Conservation (phyloP, 176 grass and related monocot species). For the Themeda triandra region DNA sequence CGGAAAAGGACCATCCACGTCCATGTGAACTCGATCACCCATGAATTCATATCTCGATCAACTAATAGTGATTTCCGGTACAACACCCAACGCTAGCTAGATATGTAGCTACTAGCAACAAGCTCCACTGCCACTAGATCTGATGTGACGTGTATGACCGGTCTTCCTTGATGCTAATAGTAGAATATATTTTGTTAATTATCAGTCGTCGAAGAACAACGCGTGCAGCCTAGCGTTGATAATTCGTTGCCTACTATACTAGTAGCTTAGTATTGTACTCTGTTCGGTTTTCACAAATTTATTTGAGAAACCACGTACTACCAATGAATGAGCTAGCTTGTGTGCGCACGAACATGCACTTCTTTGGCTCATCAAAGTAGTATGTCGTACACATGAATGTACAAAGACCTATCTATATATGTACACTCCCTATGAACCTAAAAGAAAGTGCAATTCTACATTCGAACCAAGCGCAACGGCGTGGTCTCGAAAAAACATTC, state of each 20-base stretch:
- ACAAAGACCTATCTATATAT: not conserved
- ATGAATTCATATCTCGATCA: slow-evolving; percentile 17
- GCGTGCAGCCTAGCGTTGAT: not conserved
- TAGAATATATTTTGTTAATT: not conserved
- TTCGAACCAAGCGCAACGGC: too few species aligned
- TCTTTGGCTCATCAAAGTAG: not conserved
- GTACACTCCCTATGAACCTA: too few species aligned
- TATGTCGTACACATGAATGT: not conserved
- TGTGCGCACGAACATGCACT: not conserved
- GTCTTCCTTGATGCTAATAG: not conserved
- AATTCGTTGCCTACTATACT: not conserved
- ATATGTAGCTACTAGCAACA: not conserved
- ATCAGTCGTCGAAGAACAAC: not conserved
- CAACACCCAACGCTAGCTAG: not conserved
- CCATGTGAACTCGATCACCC: not conserved
- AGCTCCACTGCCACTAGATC: not conserved
- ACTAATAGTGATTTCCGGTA: not conserved
- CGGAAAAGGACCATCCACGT: not conserved
- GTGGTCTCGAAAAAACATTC: too few species aligned
- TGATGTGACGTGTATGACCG: not conserved
- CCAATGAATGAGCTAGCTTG: not conserved
- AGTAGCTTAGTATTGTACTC: not conserved
- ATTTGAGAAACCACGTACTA: not conserved
- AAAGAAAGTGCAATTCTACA: too few species aligned
- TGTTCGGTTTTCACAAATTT: not conserved